Percentiles rank a stretch among this genome's conserved stretches.
Conservation (phyloP, 2,329 filamentous ascomycete genomes). For the Neonectria hederae region DNA sequence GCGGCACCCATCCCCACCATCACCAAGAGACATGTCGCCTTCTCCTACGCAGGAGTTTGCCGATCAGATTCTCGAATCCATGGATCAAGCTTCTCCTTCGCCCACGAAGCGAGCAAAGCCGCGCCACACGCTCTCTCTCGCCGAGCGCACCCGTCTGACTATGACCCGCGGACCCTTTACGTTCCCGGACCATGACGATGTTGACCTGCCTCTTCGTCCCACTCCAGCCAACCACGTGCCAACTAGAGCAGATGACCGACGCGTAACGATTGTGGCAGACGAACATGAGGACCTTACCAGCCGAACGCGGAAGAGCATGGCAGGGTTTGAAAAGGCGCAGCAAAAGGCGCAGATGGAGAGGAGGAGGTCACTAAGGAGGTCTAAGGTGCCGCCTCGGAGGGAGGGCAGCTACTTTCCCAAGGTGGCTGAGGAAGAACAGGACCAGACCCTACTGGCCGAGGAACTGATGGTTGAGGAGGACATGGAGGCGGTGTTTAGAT, state of each 20-base stretch:
- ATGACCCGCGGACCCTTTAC: slow-evolving; percentile 71
- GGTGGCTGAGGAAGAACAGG: slow-evolving; percentile 57
- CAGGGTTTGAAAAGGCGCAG: slow-evolving; percentile 66
- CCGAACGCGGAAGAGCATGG: slow-evolving; percentile 70
- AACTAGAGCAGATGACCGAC: slow-evolving; percentile 31
- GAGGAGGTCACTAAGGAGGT: slow-evolving; percentile 59
- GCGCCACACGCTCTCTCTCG: slow-evolving; percentile 69
- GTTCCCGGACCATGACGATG: slow-evolving; percentile 46
- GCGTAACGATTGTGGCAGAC: slow-evolving; percentile 28
- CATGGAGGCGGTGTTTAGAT: slow-evolving; percentile 85
- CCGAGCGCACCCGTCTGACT: slow-evolving; percentile 82
- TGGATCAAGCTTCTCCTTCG: slow-evolving; percentile 65
- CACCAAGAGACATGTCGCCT: slow-evolving; percentile 19
- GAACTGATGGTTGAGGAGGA: slow-evolving; percentile 78
- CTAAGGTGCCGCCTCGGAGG: slow-evolving; percentile 49
- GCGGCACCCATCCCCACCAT: not conserved
- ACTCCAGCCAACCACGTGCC: slow-evolving; percentile 19
- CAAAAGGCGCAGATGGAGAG: slow-evolving; percentile 69
- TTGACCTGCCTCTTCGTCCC: slow-evolving; percentile 35
- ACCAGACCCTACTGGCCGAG: slow-evolving; percentile 66
- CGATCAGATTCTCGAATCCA: slow-evolving; percentile 65
- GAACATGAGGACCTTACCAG: slow-evolving; percentile 62
- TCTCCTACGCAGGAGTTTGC: slow-evolving; percentile 59
- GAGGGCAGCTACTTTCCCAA: slow-evolving; percentile 59
- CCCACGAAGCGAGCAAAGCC: slow-evolving; percentile 60